These are phyloP conservation scores for Ogataea glucozyma DNA, from an alignment of 805 yeast genomes.

Conservation along the genomic window DNA sequence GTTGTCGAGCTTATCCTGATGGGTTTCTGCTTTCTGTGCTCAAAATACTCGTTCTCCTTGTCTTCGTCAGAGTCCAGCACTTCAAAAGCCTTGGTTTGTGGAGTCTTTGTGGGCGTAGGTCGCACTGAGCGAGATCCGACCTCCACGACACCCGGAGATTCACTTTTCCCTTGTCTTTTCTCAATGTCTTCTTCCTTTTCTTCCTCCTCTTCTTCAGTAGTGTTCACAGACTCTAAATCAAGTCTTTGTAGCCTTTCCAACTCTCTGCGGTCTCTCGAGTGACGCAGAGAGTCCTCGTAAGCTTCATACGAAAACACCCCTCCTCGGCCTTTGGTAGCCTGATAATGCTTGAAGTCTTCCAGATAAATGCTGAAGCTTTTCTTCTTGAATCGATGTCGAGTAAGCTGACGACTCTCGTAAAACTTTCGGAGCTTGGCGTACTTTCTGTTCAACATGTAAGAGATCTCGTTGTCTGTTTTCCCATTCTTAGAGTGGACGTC, in stretches of 20 bases:
- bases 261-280: slow-evolving; percentile 14
- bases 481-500: slow-evolving; percentile 26
- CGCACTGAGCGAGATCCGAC: not conserved
- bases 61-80: slow-evolving; percentile 6
- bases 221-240: slow-evolving; percentile 20
- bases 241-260: slow-evolving; percentile 16
- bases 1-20: not conserved
- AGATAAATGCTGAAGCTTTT: slow-evolving; percentile 30
- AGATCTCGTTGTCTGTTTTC: slow-evolving; percentile 28
- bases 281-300: slow-evolving; percentile 20
- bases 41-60: not conserved
- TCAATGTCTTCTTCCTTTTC: slow-evolving; percentile 3
- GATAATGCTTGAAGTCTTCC: slow-evolving; percentile 33
- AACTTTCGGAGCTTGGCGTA: slow-evolving; percentile 31
- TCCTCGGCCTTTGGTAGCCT: slow-evolving; percentile 23
- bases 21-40: not conserved
- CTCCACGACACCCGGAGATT: not conserved
- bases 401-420: slow-evolving; percentile 27
- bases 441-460: slow-evolving; percentile 31
- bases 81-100: not conserved
- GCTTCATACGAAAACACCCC: slow-evolving; percentile 30
- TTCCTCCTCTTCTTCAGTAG: slow-evolving; percentile 21
- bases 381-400: slow-evolving; percentile 34
- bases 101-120: not conserved
- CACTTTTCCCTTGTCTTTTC: not conserved